phyloP scores from a whole-genome alignment of 352 stramenopile genomes.

The Globisporangium paddicum region DNA sequence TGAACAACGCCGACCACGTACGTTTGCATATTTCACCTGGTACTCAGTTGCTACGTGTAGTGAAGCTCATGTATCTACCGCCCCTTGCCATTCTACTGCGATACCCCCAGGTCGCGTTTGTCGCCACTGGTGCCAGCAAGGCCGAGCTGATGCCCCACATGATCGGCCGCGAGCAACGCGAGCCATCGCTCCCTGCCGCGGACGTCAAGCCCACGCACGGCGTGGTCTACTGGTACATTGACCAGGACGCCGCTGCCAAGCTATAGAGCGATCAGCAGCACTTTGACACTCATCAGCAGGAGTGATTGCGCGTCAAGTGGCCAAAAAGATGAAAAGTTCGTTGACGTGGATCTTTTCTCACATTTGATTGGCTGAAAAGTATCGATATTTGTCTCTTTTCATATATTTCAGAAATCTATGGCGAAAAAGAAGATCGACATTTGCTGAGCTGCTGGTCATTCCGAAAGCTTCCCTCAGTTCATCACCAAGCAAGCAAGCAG shows the following conservation, averaged over 20 bases:
- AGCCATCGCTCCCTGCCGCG: conserved; percentile 62
- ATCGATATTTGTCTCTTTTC: background rate
- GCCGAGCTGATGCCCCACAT: conserved; percentile 84
- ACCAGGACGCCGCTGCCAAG: conserved; percentile 66
- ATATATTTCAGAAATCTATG: background rate
- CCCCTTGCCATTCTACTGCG: background rate
- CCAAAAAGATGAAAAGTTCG: background rate
- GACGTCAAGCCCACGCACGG: conserved; percentile 64
- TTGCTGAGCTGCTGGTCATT: background rate
- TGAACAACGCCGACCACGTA: conserved; percentile 90
- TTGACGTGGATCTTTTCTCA: conserved; percentile 8
- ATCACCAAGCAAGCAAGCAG: background rate
- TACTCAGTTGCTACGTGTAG: background rate
- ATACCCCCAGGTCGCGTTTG: conserved; percentile 80
- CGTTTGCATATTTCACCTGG: conserved; percentile 6
- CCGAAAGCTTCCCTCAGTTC: background rate
- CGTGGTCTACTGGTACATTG: conserved; percentile 84
- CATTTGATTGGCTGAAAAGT: conserved; percentile 1
- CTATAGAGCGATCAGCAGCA: conserved; percentile 24
- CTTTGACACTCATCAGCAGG: background rate
- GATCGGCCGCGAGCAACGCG: conserved; percentile 56
- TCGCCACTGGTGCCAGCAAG: conserved; percentile 88
- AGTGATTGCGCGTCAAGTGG: conserved; percentile 6
- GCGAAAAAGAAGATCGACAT: background rate
- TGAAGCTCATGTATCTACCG: background rate